Evolutionary conservation across 495 filamentous ascomycete species (phyloP).

Genomic region (Xylaria nigripes): DNA sequence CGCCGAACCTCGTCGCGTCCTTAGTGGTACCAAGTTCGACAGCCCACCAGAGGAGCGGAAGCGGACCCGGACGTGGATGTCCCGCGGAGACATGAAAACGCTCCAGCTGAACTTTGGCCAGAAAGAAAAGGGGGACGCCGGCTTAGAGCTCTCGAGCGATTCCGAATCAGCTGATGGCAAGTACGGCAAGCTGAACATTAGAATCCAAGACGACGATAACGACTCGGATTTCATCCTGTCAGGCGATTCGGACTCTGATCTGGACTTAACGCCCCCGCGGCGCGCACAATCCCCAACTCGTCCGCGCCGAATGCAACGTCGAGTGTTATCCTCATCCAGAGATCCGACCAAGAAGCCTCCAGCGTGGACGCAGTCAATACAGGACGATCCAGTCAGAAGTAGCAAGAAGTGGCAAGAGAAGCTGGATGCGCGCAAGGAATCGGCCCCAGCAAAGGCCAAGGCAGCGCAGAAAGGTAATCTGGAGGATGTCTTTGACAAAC

Average conservation of each 20-base stretch:
- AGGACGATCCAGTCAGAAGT: constrained; percentile 5
- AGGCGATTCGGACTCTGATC: constrained; percentile 17
- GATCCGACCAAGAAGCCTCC: constrained; percentile 13
- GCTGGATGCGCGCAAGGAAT: neutral
- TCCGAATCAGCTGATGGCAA: neutral
- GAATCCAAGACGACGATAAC: constrained; percentile 9
- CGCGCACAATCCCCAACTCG: constrained; percentile 13
- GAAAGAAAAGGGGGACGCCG: neutral
- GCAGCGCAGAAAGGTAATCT: constrained; percentile 12
- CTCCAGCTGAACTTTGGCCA: neutral
- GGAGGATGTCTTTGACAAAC: constrained; percentile 24
- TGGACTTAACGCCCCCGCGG: constrained; percentile 7
- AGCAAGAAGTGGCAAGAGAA: constrained; percentile 9
- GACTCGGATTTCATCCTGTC: constrained; percentile 18
- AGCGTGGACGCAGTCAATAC: constrained; percentile 3
- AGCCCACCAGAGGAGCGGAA: constrained; percentile 2
- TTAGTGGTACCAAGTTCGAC: neutral
- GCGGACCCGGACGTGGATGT: constrained; percentile 1
- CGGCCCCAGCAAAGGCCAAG: constrained; percentile 3
- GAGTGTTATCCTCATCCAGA: constrained; percentile 10
- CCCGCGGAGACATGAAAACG: constrained; percentile 2
- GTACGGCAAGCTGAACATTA: neutral
- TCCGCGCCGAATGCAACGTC: constrained; percentile 15
- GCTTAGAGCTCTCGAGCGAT: neutral
- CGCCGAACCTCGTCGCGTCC: neutral